Conservation (phyloP, 1,139 yeast species). For the Nakaseomyces bracarensis region DNA sequence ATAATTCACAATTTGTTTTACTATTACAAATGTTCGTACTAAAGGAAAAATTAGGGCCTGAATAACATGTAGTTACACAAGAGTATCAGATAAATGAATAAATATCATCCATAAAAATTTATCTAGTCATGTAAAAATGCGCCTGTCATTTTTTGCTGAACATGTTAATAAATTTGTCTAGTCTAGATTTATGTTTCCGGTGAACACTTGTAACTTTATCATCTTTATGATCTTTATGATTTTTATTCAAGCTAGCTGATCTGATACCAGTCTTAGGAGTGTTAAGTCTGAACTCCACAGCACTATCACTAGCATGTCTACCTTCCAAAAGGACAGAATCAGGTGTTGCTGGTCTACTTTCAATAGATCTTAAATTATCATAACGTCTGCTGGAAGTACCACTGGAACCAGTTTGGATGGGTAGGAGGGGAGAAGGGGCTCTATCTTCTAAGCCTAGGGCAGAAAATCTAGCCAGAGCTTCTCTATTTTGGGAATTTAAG, state of each 20-base stretch:
- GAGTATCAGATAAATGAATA: not conserved
- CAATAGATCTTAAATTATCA: not conserved
- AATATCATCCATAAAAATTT: too few species aligned
- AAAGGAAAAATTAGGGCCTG: not conserved
- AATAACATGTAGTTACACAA: not conserved
- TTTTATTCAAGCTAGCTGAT: slow-evolving; percentile 3
- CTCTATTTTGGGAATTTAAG: slow-evolving; percentile 3
- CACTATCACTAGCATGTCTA: slow-evolving; percentile 3
- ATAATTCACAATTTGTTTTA: too few species aligned
- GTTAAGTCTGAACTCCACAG: not conserved
- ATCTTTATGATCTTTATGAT: not conserved
- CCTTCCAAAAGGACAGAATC: not conserved
- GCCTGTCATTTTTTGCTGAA: slow-evolving; percentile 5
- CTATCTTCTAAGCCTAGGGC: slow-evolving; percentile 1
- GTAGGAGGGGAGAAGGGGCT: not conserved
- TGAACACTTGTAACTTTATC: too few species aligned
- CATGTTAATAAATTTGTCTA: slow-evolving; percentile 4
- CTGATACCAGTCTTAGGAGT: not conserved
- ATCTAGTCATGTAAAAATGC: not conserved
- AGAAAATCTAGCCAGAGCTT: not conserved
- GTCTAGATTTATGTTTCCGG: slow-evolving; percentile 1
- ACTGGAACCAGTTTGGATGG: slow-evolving; percentile 1
- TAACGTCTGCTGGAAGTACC: slow-evolving; percentile 4
- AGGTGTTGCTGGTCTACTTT: slow-evolving; percentile 2
- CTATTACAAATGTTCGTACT: too few species aligned